Base-by-base conservation (phyloP, 768 basidiomycete species). In the Lactifluus hygrophoroides region DNA sequence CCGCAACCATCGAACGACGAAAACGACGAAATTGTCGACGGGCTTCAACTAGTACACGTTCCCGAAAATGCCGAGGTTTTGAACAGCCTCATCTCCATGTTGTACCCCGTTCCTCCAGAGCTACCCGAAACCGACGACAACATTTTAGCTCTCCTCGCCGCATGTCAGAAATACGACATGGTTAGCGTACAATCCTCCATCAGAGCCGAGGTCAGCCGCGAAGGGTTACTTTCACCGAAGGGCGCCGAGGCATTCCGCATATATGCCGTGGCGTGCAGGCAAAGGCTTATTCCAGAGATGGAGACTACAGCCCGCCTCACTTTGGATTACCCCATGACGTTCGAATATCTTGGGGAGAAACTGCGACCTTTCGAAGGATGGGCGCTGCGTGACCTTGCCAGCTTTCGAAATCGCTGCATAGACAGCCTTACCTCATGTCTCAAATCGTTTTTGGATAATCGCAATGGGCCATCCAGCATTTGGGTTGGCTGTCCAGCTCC, bases 121-220 rank as follows among this genome's bases (percentile, higher is more conserved):
- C 19, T 51, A 1, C 56, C 49, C n/a, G 3, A 28, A 8, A 51
- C 56, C 9, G 4, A 5, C 6, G 49, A 57, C 23, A 28, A 35
- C 5, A 25, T 57, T 2, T 37, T 57, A n/a, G 17, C 42, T 28
- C 42, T 57, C 1, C 42, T 57, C 5, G 21, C 56, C 9, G 49
- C 56, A 17, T 17, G 30, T 14, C 37, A 57, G 25, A 57, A 57
- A 51, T 57, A 57, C 17, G 56, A 57, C 7, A 57, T 57, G 56
- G 25, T 2, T 9, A 2, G 30, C 14, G 43, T 57, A 17, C 56
- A 35, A 44, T 57, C 49, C 6, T 43, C 11, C 11, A 42, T n/a
- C n/a, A n/a, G n/a, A n/a, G n/a, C n/a, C n/a, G n/a, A n/a, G n/a
- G n/a, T n/a, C n/a, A n/a, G n/a, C 19, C 30, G 49, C 23, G 21